Evolutionary conservation across 768 basidiomycete genomes (phyloP).

Genomic region (Trametes punicea): DNA sequence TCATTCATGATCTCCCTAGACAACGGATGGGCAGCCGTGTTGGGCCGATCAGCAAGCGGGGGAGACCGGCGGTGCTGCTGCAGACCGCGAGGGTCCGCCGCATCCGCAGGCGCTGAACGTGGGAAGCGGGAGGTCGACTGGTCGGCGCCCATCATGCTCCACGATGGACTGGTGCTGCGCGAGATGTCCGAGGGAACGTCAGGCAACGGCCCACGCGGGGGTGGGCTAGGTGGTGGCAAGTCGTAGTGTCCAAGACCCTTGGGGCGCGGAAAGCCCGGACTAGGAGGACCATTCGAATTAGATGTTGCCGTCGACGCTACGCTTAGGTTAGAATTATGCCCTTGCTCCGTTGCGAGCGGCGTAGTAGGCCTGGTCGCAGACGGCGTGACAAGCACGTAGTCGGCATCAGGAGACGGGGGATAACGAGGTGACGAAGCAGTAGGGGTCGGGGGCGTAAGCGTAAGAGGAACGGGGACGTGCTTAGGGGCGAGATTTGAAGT

Average conservation of each 20-base stretch:
- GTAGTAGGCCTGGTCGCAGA: slow-evolving; percentile 5
- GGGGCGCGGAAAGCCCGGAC: slow-evolving; percentile 15
- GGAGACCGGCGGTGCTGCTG: slow-evolving; percentile 10
- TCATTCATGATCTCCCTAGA: slow-evolving; percentile 6
- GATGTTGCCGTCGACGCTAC: slow-evolving; percentile 1
- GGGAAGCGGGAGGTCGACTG: slow-evolving; percentile 17
- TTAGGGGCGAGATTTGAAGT: slow-evolving; percentile 21
- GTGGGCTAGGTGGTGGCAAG: slow-evolving; percentile 26
- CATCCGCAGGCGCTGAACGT: slow-evolving; percentile 18
- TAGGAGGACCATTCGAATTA: slow-evolving; percentile 11
- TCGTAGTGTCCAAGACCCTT: slow-evolving; percentile 25
- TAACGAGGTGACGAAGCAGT: slow-evolving; percentile 3
- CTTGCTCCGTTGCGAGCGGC: neutral
- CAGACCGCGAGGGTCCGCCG: slow-evolving; percentile 11
- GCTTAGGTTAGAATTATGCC: slow-evolving; percentile 3
- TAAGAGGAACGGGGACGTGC: slow-evolving; percentile 25
- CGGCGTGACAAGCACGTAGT: slow-evolving; percentile 23
- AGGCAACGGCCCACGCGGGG: slow-evolving; percentile 25
- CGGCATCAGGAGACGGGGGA: slow-evolving; percentile 15
- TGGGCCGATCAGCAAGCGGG: slow-evolving; percentile 1
- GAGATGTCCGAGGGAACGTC: slow-evolving; percentile 22
- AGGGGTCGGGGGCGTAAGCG: slow-evolving; percentile 23
- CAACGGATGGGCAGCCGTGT: slow-evolving; percentile 15
- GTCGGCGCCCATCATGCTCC: slow-evolving; percentile 16
- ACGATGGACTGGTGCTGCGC: slow-evolving; percentile 18